Percentiles rank a stretch among this genome's conserved stretches.
Conservation (phyloP, 2,329 filamentous ascomycete genomes). For the Pseudogymnoascus sp. region DNA sequence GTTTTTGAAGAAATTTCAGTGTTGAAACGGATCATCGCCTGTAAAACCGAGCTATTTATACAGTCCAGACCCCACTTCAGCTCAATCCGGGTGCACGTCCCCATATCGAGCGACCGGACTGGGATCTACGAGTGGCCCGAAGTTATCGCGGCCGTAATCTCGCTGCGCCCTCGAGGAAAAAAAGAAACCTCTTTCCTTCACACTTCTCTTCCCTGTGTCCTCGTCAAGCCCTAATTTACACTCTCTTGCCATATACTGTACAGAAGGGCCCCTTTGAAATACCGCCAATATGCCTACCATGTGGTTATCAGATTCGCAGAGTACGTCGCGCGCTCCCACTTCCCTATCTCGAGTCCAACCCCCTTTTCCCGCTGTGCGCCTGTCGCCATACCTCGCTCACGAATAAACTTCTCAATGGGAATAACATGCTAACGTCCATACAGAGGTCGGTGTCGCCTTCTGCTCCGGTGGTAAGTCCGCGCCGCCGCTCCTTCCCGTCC, state of each 20-base stretch:
- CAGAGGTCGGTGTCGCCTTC: constrained; percentile 95
- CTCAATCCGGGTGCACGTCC: constrained; percentile 7
- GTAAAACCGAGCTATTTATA: neutral
- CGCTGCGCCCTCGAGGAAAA: constrained; percentile 5
- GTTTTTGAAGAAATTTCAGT: neutral
- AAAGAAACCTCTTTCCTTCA: neutral
- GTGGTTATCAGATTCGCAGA: constrained; percentile 95
- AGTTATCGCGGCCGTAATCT: constrained; percentile 4
- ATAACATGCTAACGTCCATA: constrained; percentile 22
- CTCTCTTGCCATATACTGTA: neutral
- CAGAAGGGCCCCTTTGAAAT: neutral
- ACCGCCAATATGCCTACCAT: constrained; percentile 45
- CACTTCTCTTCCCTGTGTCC: neutral
- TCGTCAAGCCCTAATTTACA: neutral
- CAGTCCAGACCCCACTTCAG: neutral
- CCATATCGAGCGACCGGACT: neutral
- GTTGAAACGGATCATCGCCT: constrained; percentile 6
- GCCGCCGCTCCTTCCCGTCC: neutral
- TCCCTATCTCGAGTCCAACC: constrained; percentile 4
- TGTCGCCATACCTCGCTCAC: constrained; percentile 13
- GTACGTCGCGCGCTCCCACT: constrained; percentile 44
- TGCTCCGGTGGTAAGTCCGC: constrained; percentile 81
- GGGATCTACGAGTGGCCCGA: neutral
- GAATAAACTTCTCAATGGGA: constrained; percentile 2
- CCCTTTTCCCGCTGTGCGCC: constrained; percentile 17